Base-by-base conservation (phyloP, 1,284 basidiomycete species). In the Melanopsichium pennsylvanicum region DNA sequence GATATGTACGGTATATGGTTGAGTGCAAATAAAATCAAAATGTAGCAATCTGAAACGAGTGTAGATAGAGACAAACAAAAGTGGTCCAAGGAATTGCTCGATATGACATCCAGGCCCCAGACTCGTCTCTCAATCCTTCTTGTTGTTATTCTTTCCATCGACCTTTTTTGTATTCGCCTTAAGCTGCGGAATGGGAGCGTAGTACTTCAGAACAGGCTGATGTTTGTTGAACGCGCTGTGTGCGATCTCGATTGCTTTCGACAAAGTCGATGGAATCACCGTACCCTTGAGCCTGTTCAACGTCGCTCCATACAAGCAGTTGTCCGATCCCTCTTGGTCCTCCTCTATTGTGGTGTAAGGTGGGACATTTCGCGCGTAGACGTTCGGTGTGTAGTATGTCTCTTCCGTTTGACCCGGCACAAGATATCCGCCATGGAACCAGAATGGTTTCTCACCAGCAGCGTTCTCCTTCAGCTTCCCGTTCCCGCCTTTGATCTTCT, bases 331-430 rank as follows among this genome's bases (percentile, higher is more conserved):
- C 13, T 47, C 27, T 13, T 27, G 19, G 25, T 51, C 55, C 16
- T 51, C 51, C 5, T 60, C 63, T 6, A 51, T 38, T 5, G 47
- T 62, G 4, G 51, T 48, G 33, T 60, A 60, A 0, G 59, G 59
- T 2, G 63, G 63, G 0, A 50, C 40, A 27, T 67, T 54, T 23
- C 63, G 33, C 1, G 63, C 51, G 25, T 49, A 60, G 3, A 67
- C 63, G 37, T 67, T 67, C 32, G 63, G 63, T 5, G 48, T 60
- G 40, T 39, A 67, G 57, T 60, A 67, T 7, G 35, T 51, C 25
- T 67, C 63, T 3, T 43, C 38, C 7, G 3, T 36, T 25, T 44
- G 39, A 5, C 56, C 39, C 5, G 46, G 40, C 8, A 60, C 35
- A 10, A 67, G 35, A 16, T 33, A 45, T 8, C 57, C 51, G 15